These are phyloP conservation scores for Alternaria triticimaculans DNA, from an alignment of 2,329 filamentous ascomycete genomes.

Conservation along the genomic window DNA sequence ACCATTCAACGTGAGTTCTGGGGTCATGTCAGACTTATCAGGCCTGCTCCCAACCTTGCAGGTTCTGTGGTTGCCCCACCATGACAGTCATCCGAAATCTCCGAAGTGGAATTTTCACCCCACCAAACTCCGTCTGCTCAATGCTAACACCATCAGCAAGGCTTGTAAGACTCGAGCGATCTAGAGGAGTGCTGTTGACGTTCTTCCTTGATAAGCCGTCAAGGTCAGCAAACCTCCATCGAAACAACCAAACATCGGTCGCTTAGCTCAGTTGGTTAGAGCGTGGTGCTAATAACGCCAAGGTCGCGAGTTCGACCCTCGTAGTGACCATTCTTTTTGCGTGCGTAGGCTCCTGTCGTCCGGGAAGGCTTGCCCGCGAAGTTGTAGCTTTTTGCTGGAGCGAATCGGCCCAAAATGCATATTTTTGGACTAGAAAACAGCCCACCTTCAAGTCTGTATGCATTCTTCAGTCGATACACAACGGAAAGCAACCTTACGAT, in stretches of 20 bases:
- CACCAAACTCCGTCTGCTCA: background rate
- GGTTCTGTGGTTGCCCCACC: background rate
- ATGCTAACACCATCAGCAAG: background rate
- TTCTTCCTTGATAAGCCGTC: accelerated
- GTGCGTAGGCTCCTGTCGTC: background rate
- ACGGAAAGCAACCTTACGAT: background rate
- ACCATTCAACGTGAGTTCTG: background rate
- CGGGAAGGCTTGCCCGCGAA: background rate
- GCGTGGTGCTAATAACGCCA: constrained; percentile 27
- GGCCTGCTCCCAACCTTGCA: background rate
- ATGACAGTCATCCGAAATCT: background rate
- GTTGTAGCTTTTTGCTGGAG: background rate
- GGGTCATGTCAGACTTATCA: background rate
- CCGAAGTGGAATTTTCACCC: constrained; percentile 3
- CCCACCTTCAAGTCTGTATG: background rate
- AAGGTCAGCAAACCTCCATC: background rate
- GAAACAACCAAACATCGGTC: constrained; percentile 14
- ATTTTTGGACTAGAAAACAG: background rate
- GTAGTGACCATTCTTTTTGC: constrained; percentile 21
- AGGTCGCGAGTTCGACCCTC: constrained; percentile 23
- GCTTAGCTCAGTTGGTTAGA: constrained; percentile 24
- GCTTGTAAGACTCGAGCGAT: accelerated
- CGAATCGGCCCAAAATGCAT: background rate
- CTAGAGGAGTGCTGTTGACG: accelerated
- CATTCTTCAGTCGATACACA: background rate